Evolutionary conservation across 2,329 filamentous ascomycete genomes (phyloP), one percentile per base, ranked within the genome.

Genomic region (Aspergillus costaricaensis): DNA sequence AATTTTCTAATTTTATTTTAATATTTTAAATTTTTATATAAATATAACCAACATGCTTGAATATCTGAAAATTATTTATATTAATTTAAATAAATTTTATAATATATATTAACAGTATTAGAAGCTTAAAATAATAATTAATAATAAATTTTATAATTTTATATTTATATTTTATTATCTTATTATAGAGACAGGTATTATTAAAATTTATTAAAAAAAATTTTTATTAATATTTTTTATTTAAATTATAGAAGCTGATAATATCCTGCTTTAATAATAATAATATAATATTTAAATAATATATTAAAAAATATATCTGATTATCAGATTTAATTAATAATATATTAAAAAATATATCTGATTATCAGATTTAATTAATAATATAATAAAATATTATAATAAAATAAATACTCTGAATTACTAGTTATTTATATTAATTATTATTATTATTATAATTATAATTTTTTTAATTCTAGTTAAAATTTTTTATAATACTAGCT

Each of bases 41-140:
- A 32, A 56, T 39, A 19, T 39, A 23, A 49, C 2, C 10, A 49
- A n/a, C 23, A 49, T 27, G 50, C 15, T 17, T 4, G 25, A 32
- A 50, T 14, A 9, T 23, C 3, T 44, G 19, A 48, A 51, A 23
- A 47, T 39, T 19, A 12, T 57, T 12, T 36, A 25, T 44, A 30
- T 19, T 47, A 56, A 27, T 44, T 47, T 48, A 23, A 12, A 17
- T 56, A 48, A 56, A 2, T 25, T 25, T 19, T 17, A 19, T 49
- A n/a, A 39, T 49, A 32, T 12, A 15, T 51, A 15, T 27, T 6
- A 39, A 17, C 14, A 51, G 25, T 23, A 41, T 12, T 23, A n/a
- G 15, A 41, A 56, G 6, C 21, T 56, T n/a, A 9, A 56, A n/a
- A 56, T 47, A 36, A 56, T 27, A 30, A 48, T 48, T 32, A 47